Base-by-base conservation (phyloP, 176 grass and related monocot species). In the Urochloa ruziziensis region DNA sequence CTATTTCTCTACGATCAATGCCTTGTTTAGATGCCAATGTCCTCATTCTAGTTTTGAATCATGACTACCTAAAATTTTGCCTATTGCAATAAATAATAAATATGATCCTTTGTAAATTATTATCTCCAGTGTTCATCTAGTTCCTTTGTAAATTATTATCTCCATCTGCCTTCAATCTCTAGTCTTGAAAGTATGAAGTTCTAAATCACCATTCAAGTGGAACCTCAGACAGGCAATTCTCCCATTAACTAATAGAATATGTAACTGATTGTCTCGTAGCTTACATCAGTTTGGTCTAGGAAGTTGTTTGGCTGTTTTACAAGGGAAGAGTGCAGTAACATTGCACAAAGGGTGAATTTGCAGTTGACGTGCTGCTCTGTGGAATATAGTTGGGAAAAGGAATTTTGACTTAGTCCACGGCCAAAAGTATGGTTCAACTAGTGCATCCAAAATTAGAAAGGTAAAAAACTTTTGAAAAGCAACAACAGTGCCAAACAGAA, bases 1-100 rank as follows among this genome's bases (percentile, higher is more conserved):
- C 6, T 81, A 64, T 82, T 70, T 35, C 37, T 82, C 51, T 62
- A 16, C 52, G 42, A 82, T 63, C 71, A 85, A 28, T 47, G 28
- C 78, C 29, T 73, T 78, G 35, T 73, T 90, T 73, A 77, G 27
- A 81, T 70, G 17, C 66, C 33, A 52, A 43, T 17, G 27, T 85
- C 40, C 25, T 62, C 52, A 27, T 30, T 70, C 0, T 62, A 24
- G 17, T 74, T 61, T 58, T 32, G 24, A 89, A 81, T 63, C 33
- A 64, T 29, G 63, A 47, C 6, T 78, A 81, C 68, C 56, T 4
- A 71, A 86, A 25, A 65, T 32, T 53, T 52, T 56, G 9, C 43
- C 62, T 60, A 82, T 46, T 35, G 43, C 23, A 72, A 71, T 19
- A 63, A 77, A 10, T 30, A 62, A 77, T 40, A 44, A 70, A 10